Conservation (phyloP, 169 alveolate species). For the Plasmodium reichenowi region DNA sequence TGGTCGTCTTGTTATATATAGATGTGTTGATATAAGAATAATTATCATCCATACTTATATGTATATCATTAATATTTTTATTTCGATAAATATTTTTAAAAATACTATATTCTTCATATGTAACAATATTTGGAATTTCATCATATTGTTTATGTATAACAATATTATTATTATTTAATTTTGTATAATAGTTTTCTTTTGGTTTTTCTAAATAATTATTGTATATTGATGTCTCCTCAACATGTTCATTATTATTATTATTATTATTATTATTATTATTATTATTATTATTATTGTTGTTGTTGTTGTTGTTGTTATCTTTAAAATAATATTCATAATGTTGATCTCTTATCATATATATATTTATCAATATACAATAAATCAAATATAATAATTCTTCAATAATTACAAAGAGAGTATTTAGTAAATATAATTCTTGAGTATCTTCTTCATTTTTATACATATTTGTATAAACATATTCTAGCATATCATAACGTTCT, state of each 20-base stretch:
- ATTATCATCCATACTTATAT: neutral
- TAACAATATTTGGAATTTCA: neutral
- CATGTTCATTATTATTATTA: neutral
- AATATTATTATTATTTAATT: neutral
- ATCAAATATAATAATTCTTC: slow-evolving; percentile 45
- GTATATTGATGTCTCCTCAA: neutral
- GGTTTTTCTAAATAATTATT: neutral
- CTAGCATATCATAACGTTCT: slow-evolving; percentile 61
- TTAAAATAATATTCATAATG: slow-evolving; percentile 8
- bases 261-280: neutral
- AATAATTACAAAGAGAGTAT: slow-evolving; percentile 17
- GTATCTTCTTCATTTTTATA: neutral
- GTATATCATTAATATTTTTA: slow-evolving; percentile 8
- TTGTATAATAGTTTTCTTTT: neutral
- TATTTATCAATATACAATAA: slow-evolving; percentile 68
- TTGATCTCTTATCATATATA: slow-evolving; percentile 51
- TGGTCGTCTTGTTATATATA: slow-evolving; percentile 35
- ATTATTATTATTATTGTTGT: neutral
- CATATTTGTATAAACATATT: slow-evolving; percentile 15
- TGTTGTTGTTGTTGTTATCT: neutral
- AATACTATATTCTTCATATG: slow-evolving; percentile 71
- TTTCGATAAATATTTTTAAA: slow-evolving; percentile 53
- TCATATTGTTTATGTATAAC: too few relatives aligned
- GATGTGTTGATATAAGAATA: slow-evolving; percentile 45
- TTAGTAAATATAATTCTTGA: neutral